phyloP scores from a whole-genome alignment of 164 flowering plant genomes.

The Magnolia sinica region DNA sequence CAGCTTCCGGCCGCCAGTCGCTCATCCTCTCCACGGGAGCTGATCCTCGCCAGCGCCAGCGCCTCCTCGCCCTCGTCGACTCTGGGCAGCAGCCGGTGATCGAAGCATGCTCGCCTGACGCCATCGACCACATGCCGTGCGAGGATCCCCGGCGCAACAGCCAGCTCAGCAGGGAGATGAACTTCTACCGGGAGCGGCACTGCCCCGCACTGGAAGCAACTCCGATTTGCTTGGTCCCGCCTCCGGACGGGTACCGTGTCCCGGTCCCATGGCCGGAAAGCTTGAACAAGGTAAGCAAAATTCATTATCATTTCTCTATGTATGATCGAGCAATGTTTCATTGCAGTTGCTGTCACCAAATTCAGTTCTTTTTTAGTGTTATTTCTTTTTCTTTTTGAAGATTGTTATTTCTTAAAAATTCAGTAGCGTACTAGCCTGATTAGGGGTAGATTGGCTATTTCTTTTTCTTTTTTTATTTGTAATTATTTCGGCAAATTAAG shows the following conservation, averaged over 20 bases:
- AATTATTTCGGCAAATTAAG: background rate
- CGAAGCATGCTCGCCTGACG: conserved; percentile 63
- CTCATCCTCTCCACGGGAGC: conserved; percentile 45
- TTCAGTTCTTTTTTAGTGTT: background rate
- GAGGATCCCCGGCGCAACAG: conserved; percentile 88
- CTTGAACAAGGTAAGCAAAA: conserved; percentile 65
- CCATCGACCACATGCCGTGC: conserved; percentile 94
- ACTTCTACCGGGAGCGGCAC: conserved; percentile 84
- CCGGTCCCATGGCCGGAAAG: conserved; percentile 89
- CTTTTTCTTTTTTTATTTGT: too few species aligned
- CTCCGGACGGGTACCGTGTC: conserved; percentile 70
- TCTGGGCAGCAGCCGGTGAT: conserved; percentile 39
- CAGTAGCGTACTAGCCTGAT: too few species aligned
- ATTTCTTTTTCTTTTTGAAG: background rate
- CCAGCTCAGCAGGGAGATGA: conserved; percentile 88
- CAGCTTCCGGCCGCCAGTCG: conserved; percentile 79
- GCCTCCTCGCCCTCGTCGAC: conserved; percentile 44
- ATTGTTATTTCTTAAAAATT: background rate
- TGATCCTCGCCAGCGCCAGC: conserved; percentile 62
- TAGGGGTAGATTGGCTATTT: too few species aligned
- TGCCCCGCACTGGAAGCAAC: conserved; percentile 71
- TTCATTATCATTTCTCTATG: background rate
- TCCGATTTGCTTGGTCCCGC: conserved; percentile 84
- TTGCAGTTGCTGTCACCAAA: background rate
- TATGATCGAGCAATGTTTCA: background rate